A percentile compares a stretch with the other conserved stretches of the same genome.
These are phyloP conservation scores for Laburnicola sp. DNA, from an alignment of 2,329 filamentous ascomycete genomes.

Conservation along the genomic window DNA sequence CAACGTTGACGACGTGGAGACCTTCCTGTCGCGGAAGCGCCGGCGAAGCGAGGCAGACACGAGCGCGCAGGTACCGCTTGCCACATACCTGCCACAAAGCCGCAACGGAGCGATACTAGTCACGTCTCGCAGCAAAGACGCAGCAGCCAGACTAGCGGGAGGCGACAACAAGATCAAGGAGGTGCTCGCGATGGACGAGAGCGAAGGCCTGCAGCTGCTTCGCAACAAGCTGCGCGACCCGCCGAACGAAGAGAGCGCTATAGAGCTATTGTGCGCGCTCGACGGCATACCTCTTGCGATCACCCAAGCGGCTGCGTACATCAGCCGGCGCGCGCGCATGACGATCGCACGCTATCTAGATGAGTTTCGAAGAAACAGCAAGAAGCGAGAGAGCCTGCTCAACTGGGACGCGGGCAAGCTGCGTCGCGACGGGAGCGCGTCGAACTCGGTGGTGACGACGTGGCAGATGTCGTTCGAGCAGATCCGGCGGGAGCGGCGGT, in stretches of 20 bases:
- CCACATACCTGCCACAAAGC: conserved; percentile 15
- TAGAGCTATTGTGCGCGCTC: conserved; percentile 21
- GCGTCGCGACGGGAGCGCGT: conserved; percentile 38
- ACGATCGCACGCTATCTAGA: conserved; percentile 42
- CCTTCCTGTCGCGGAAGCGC: background rate
- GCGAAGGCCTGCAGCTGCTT: conserved; percentile 22
- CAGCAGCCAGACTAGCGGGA: conserved; percentile 14
- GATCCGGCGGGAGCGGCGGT: conserved; percentile 33
- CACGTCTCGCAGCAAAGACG: conserved; percentile 15
- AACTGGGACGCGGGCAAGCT: conserved; percentile 33
- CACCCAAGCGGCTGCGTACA: conserved; percentile 40
- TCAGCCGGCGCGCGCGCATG: conserved; percentile 20
- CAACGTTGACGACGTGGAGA: background rate
- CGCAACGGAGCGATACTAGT: conserved; percentile 14
- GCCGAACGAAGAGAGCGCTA: conserved; percentile 3
- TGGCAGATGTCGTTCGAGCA: conserved; percentile 42
- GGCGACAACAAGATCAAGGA: conserved; percentile 18
- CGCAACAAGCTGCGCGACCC: conserved; percentile 20
- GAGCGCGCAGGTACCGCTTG: conserved; percentile 2
- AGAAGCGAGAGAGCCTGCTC: conserved; percentile 26
- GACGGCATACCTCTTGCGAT: conserved; percentile 42
- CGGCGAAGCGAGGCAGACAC: background rate
- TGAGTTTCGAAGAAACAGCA: conserved; percentile 42
- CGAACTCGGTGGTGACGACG: conserved; percentile 44
- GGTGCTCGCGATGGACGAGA: conserved; percentile 24